Percentiles rank a stretch among this genome's conserved stretches.
Evolutionary conservation across 192 early-diverging fungal genomes (phyloP).

Genomic region (Coemansia interrupta): DNA sequence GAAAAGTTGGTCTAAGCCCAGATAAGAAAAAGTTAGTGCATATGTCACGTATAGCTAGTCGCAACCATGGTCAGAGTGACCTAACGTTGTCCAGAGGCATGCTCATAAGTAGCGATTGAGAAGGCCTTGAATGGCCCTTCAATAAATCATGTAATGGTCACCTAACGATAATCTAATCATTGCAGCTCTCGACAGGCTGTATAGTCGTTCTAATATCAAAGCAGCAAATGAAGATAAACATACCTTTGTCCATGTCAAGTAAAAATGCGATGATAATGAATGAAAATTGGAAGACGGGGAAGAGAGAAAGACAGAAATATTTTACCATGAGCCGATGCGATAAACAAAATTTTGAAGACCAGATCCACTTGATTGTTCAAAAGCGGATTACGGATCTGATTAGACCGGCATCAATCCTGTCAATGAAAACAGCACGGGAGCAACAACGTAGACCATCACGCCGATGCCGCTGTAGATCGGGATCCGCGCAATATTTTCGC

Average conservation of each 20-base stretch:
- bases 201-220: background rate
- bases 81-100: no score
- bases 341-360: background rate
- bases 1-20: no score
- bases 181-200: background rate
- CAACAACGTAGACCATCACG: slow-evolving; percentile 18
- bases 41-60: no score
- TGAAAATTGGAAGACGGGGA: background rate
- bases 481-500: slow-evolving; percentile 50
- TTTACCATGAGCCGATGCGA: no score
- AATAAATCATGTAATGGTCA: slow-evolving; percentile 25
- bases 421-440: slow-evolving; percentile 21
- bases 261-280: background rate
- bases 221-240: background rate
- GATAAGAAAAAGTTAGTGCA: no score
- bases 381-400: background rate
- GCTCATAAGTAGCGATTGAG: slow-evolving; percentile 11
- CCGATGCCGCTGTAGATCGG: slow-evolving; percentile 49
- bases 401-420: slow-evolving; percentile 27
- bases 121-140: background rate
- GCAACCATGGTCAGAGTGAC: no score
- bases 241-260: background rate
- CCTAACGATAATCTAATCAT: background rate
- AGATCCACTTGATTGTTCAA: background rate
- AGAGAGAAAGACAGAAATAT: no score